These are phyloP conservation scores for Solanum neorickii DNA, from an alignment of 257 asterid species.

Conservation along the genomic window DNA sequence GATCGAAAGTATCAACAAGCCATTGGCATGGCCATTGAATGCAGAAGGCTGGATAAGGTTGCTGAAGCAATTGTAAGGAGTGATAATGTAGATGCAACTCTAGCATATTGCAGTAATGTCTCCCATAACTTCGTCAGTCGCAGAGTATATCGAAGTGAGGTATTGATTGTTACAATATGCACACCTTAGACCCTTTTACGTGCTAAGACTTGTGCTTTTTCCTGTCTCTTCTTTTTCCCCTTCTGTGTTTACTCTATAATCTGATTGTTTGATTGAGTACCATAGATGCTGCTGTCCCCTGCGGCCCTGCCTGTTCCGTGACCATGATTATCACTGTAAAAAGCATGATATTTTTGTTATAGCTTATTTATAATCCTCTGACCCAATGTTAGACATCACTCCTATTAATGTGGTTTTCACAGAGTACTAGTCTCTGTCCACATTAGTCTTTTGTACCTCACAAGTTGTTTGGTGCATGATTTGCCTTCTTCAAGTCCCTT, in stretches of 20 bases:
- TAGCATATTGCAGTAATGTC: slow-evolving; percentile 67
- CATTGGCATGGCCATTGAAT: slow-evolving; percentile 82
- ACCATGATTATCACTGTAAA: neutral
- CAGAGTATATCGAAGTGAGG: slow-evolving; percentile 89
- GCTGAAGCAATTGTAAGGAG: slow-evolving; percentile 68
- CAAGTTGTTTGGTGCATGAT: neutral
- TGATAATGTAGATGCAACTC: slow-evolving; percentile 66
- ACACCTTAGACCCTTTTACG: neutral
- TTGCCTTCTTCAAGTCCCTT: neutral
- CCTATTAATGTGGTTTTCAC: neutral
- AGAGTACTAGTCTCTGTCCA: neutral
- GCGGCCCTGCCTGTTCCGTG: neutral
- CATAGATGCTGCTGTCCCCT: neutral
- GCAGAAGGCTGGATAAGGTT: slow-evolving; percentile 86
- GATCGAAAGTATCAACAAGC: slow-evolving; percentile 90
- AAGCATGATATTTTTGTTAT: neutral
- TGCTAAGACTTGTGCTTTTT: neutral
- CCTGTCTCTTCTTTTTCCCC: neutral
- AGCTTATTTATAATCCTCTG: neutral
- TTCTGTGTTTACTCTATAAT: neutral
- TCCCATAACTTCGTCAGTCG: slow-evolving; percentile 66
- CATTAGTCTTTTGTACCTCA: neutral
- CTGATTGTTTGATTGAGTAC: neutral
- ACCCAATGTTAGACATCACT: neutral
- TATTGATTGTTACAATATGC: slow-evolving; percentile 7